Evolutionary conservation across 2,329 filamentous ascomycete species (phyloP).

Genomic region (Apiospora koreana): DNA sequence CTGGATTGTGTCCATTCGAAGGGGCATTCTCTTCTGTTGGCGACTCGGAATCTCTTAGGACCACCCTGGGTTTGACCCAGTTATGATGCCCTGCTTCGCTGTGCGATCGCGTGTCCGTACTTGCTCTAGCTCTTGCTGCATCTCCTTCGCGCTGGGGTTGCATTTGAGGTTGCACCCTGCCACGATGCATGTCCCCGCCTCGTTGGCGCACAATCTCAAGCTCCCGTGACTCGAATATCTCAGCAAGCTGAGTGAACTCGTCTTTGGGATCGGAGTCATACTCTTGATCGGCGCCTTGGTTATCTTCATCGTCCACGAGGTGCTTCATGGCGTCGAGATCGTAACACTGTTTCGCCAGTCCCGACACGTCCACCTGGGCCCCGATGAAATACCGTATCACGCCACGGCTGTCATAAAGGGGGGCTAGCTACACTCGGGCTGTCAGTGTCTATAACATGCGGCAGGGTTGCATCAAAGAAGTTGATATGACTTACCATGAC

Average conservation of each 20-base stretch:
- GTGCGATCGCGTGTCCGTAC: constrained; percentile 17
- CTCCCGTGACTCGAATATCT: constrained; percentile 70
- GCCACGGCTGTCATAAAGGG: constrained; percentile 69
- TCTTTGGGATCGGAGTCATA: constrained; percentile 45
- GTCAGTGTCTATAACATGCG: not conserved
- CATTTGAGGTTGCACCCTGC: constrained; percentile 40
- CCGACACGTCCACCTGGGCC: constrained; percentile 70
- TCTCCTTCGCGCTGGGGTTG: constrained; percentile 32
- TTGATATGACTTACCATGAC: constrained; percentile 56
- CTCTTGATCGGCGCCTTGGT: constrained; percentile 21
- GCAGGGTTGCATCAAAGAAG: no score
- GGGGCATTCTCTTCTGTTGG: constrained; percentile 22
- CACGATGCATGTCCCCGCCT: constrained; percentile 64
- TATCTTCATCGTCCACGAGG: constrained; percentile 40
- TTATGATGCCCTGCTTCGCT: constrained; percentile 39
- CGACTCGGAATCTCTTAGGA: not conserved
- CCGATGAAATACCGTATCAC: constrained; percentile 68
- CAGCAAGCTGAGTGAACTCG: constrained; percentile 64
- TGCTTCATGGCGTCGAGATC: constrained; percentile 63
- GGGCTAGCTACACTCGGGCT: constrained; percentile 40
- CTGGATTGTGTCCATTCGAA: constrained; percentile 29
- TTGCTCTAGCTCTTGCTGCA: constrained; percentile 38
- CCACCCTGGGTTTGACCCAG: not conserved
- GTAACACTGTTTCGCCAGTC: constrained; percentile 65
- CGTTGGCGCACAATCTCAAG: constrained; percentile 62